Evolutionary conservation across 192 early-diverging fungal species (phyloP), one percentile per base, ranked within the genome.

Genomic region (Linnemannia exigua): DNA sequence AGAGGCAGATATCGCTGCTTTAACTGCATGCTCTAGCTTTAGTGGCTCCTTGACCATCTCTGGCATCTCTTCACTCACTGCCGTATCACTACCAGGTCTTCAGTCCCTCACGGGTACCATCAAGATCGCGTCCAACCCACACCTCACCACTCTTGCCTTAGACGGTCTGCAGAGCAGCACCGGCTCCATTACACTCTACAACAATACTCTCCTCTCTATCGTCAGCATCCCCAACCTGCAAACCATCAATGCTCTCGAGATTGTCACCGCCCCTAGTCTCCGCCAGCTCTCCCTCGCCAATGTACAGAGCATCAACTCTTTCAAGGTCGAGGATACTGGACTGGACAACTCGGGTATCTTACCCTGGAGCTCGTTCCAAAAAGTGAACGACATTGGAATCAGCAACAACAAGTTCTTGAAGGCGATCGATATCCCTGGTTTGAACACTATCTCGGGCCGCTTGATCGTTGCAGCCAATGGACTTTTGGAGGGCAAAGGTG

Each of bases 391-490:
- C 75, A 77, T 93, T 31, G 92, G 91, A 63, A 74, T 92, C n/a
- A 87, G 89, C 74, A 91, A 89, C 76, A 92, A 92, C 90, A 88
- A 79, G 51, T 88, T 89, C 79, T 87, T 93, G 20, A 83, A 50
- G 35, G 31, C 46, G n/a, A 90, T 93, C 52, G 89, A 90, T 74
- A 90, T 93, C 84, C 87, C 80, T 52, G 68, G 76, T 7, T 82
- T 93, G 51, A 84, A 80, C 58, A 19, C 88, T 66, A 86, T 90
- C 63, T 74, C 75, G 47, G 92, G 92, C 14, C 89, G 83, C 61
- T 79, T 93, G 58, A 80, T 90, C 87, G 80, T 93, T 68, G 91
- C 91, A 74, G 91, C 90, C 82, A 93, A 93, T 80, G 91, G 88
- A 5, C 28, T 84, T 63, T 37, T 79, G 76, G 82, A 84, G 19